These are phyloP conservation scores for Cudoniella acicularis DNA, from an alignment of 495 filamentous ascomycete species.

Conservation along the genomic window DNA sequence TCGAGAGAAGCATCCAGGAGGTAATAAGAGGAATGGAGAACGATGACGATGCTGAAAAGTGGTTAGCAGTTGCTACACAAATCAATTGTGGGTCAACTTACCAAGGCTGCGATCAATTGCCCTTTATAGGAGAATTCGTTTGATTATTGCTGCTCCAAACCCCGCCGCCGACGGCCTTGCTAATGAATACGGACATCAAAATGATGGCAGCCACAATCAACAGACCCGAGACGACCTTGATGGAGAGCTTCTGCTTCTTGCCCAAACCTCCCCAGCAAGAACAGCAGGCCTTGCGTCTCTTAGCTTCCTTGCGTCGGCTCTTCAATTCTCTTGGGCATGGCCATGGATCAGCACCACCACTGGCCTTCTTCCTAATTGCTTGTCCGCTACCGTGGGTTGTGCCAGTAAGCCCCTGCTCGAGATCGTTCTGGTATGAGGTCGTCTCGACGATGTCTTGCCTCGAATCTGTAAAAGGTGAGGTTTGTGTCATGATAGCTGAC, in stretches of 20 bases:
- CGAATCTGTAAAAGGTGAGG: conserved; percentile 5
- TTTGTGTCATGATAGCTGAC: not conserved
- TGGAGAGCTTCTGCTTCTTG: conserved; percentile 44
- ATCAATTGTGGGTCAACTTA: no score
- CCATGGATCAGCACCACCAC: conserved; percentile 11
- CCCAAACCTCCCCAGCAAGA: conserved; percentile 39
- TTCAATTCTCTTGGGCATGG: conserved; percentile 11
- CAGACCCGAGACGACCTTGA: conserved; percentile 52
- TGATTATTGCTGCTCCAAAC: conserved; percentile 36
- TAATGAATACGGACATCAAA: conserved; percentile 60
- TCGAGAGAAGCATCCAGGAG: no score
- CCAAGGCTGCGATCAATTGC: no score
- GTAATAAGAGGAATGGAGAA: no score
- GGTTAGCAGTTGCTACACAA: no score
- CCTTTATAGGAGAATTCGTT: conserved; percentile 11
- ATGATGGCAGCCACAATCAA: conserved; percentile 56
- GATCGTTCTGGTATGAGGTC: conserved; percentile 31
- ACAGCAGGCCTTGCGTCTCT: conserved; percentile 19
- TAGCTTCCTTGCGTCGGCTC: conserved; percentile 22
- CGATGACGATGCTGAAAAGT: no score
- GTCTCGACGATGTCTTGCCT: conserved; percentile 6
- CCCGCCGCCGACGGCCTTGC: conserved; percentile 55
- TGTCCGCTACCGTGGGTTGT: conserved; percentile 20
- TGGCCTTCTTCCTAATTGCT: conserved; percentile 24
- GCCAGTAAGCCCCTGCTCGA: conserved; percentile 28